These are phyloP conservation scores for Penicillium sp. DNA, from an alignment of 2,329 filamentous ascomycete genomes.

Conservation along the genomic window DNA sequence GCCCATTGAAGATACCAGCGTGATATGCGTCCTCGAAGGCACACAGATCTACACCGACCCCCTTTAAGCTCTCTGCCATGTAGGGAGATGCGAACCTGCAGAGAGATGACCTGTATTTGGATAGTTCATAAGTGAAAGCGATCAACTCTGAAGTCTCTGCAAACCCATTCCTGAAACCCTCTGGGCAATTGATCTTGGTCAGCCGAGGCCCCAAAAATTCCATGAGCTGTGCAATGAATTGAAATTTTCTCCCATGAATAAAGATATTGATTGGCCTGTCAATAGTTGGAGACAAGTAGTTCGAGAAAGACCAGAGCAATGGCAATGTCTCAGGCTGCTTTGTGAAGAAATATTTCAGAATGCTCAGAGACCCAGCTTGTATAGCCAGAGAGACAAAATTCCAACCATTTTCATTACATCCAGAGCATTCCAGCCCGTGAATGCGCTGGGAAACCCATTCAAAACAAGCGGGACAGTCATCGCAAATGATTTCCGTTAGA, in stretches of 20 bases:
- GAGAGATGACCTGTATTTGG: background rate
- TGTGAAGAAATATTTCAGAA: background rate
- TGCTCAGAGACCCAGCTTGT: background rate
- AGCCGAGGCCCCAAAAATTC: background rate
- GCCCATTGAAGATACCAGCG: background rate
- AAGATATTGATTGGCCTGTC: background rate
- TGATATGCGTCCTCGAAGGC: background rate
- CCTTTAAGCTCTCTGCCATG: background rate
- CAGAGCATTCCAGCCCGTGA: background rate
- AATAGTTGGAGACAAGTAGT: background rate
- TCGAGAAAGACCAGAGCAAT: background rate
- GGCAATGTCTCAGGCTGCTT: constrained; percentile 5
- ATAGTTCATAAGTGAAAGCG: background rate
- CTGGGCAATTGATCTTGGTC: background rate
- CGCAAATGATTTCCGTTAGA: background rate
- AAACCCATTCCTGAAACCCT: background rate
- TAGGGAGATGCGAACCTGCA: background rate
- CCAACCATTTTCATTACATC: background rate
- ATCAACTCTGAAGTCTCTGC: background rate
- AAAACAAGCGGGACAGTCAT: background rate
- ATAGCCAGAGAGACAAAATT: constrained; percentile 2
- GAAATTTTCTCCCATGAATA: background rate
- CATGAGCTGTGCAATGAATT: background rate
- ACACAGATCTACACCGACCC: background rate
- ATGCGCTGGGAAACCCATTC: background rate